phyloP scores from a whole-genome alignment of 345 rosid genomes.

The Euphorbia tirucalli region DNA sequence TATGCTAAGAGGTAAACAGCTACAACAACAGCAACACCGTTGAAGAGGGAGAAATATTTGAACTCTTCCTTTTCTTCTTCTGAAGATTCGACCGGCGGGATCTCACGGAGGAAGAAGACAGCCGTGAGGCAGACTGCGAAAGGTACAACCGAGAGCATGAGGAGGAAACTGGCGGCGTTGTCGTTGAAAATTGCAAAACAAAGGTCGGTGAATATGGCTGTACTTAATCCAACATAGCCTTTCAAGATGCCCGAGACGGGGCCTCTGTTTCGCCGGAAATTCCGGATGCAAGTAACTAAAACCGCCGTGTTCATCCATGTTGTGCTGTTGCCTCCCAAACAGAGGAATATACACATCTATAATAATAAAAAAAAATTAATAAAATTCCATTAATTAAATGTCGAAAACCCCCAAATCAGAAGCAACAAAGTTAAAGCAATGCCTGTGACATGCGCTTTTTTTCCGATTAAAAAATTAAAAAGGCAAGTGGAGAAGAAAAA shows the following conservation, averaged over 20 bases:
- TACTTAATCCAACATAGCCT: slow-evolving; percentile 84
- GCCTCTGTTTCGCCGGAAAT: slow-evolving; percentile 84
- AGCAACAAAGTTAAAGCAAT: neutral
- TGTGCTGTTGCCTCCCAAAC: slow-evolving; percentile 94
- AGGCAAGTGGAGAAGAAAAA: neutral
- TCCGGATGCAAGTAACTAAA: slow-evolving; percentile 81
- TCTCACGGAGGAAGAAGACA: slow-evolving; percentile 76
- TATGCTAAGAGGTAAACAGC: slow-evolving; percentile 70
- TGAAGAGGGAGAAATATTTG: slow-evolving; percentile 59
- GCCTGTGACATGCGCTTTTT: no score
- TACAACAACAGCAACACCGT: slow-evolving; percentile 61
- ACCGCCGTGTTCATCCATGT: slow-evolving; percentile 99
- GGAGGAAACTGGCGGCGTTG: slow-evolving; percentile 55
- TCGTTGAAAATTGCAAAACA: slow-evolving; percentile 75
- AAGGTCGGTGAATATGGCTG: slow-evolving; percentile 89
- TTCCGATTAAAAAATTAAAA: no score
- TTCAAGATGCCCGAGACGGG: slow-evolving; percentile 90
- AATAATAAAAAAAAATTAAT: slow-evolving; percentile 15
- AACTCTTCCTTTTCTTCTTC: slow-evolving; percentile 58
- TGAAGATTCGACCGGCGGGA: slow-evolving; percentile 47
- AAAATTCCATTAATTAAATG: neutral
- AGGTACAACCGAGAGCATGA: slow-evolving; percentile 70
- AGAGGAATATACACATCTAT: slow-evolving; percentile 70
- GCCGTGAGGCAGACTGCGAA: slow-evolving; percentile 76
- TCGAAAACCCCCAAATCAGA: neutral